These are phyloP conservation scores for Quercus bicolor DNA, from an alignment of 306 rosid genomes.

Conservation along the genomic window DNA sequence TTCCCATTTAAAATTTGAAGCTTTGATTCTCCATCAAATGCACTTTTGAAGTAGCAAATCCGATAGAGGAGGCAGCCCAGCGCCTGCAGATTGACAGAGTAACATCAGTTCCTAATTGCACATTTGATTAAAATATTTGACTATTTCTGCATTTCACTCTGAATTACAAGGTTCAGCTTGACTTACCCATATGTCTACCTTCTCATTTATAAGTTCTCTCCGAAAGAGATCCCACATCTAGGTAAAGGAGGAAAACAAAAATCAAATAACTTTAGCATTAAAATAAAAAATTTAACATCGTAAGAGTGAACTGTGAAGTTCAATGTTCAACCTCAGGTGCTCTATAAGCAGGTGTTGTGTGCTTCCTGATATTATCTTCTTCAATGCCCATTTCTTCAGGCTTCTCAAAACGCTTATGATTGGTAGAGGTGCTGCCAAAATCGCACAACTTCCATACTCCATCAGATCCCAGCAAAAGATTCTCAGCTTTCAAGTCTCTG, in stretches of 20 bases:
- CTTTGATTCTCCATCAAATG: slow-evolving; percentile 98
- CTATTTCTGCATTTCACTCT: slow-evolving; percentile 5
- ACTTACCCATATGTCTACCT: slow-evolving; percentile 98
- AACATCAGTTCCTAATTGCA: slow-evolving; percentile 21
- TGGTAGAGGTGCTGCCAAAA: slow-evolving; percentile 91
- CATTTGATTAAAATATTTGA: neutral
- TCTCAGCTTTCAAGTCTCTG: slow-evolving; percentile 96
- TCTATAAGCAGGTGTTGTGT: slow-evolving; percentile 97
- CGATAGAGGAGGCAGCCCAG: slow-evolving; percentile 99
- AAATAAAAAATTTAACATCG: neutral
- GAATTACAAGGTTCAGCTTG: slow-evolving; percentile 11
- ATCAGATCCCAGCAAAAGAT: slow-evolving; percentile 73
- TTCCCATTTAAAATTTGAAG: slow-evolving; percentile 96
- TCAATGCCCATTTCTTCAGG: slow-evolving; percentile 99
- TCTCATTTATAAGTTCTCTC: slow-evolving; percentile 85
- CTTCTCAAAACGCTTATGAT: slow-evolving; percentile 91
- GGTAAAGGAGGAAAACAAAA: slow-evolving; percentile 10
- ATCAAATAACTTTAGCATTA: slow-evolving; percentile 9
- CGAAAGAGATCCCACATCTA: slow-evolving; percentile 98
- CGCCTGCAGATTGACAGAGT: slow-evolving; percentile 52
- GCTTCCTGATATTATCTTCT: slow-evolving; percentile 97
- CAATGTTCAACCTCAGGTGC: slow-evolving; percentile 71
- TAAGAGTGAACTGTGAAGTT: slow-evolving; percentile 24
- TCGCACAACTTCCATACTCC: slow-evolving; percentile 96
- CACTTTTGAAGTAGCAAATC: slow-evolving; percentile 92